Evolutionary conservation across 2,329 filamentous ascomycete species (phyloP).

Genomic region (Escovopsis sp.): DNA sequence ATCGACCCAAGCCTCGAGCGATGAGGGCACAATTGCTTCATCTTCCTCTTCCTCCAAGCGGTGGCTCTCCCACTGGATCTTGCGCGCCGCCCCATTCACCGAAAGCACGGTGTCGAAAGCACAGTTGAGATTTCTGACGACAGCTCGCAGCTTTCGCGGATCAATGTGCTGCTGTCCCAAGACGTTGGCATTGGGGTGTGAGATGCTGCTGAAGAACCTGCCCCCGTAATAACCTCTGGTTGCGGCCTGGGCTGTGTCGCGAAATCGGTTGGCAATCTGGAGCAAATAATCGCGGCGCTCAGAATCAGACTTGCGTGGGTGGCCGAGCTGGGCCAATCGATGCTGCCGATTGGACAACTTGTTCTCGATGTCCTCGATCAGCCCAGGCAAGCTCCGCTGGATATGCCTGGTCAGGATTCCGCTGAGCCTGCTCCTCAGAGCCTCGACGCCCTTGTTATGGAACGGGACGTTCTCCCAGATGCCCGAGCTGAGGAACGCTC

Average conservation of each 20-base stretch:
- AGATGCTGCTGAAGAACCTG: conserved; percentile 21
- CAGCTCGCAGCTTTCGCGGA: conserved; percentile 15
- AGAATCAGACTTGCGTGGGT: conserved; percentile 6
- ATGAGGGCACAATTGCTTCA: background rate
- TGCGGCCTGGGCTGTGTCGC: conserved; percentile 14
- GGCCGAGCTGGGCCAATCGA: conserved; percentile 7
- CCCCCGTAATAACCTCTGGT: conserved; percentile 16
- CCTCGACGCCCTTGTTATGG: conserved; percentile 17
- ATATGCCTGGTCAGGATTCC: conserved; percentile 16
- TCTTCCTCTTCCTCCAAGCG: background rate
- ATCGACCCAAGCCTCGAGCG: background rate
- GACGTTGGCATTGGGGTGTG: conserved; percentile 3
- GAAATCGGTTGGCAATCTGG: conserved; percentile 22
- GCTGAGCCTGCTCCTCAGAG: conserved; percentile 21
- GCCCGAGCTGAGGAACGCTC: conserved; percentile 16
- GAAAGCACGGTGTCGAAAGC: conserved; percentile 15
- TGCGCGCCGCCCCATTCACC: conserved; percentile 10
- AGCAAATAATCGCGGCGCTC: conserved; percentile 21
- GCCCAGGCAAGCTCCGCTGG: conserved; percentile 13
- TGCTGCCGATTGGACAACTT: conserved; percentile 4
- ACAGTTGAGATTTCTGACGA: conserved; percentile 16
- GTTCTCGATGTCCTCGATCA: conserved; percentile 13
- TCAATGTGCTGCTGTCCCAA: background rate
- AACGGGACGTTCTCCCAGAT: conserved; percentile 15
- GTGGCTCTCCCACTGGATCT: conserved; percentile 6